Evolutionary conservation across 148 eudicot genomes (phyloP), one percentile per base, ranked within the genome.

Genomic region (Amaranthus palmeri): DNA sequence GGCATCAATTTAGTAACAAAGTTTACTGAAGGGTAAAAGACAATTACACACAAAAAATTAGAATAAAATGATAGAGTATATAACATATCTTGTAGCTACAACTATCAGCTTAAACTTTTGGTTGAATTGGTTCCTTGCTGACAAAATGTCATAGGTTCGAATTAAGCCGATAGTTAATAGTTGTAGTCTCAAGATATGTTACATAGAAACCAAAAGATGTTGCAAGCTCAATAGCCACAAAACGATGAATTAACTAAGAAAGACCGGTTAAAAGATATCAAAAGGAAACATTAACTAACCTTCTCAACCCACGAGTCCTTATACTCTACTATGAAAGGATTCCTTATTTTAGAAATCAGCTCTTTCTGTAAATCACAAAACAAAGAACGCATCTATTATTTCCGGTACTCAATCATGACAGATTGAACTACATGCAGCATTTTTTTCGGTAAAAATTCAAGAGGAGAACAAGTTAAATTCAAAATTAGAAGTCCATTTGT

Each of bases 231-330:
- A 25, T 25, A 25, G 36, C 36, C 57, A 69, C 54, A 63, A 67
- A 61, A 75, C 3, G 7, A 66, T 3, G 7, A 15, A 13, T 41
- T 40, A 12, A 76, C 60, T 40, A 61, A n/a, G 36, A 25, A 4
- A 70, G 40, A 51, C 50, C 13, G 42, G 55, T 42, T 7, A 55
- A 69, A 68, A 63, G 40, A 10, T 55, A 55, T 10, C 57, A 49
- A 41, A 47, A 25, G 69, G 36, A 25, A 79, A 51, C n/a, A 65
- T 40, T 7, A 17, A 69, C 86, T 68, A 65, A 95, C 98, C 96
- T 77, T 95, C 79, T 95, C 98, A 65, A 95, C 97, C 98, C 98
- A 95, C 10, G 98, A 91, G 83, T 95, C 97, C 81, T 91, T 95
- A 80, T 91, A 89, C 77, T 95, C 98, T 67, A 95, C 97, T 48